Conservation (phyloP, 2,329 filamentous ascomycete species). For the Botryosphaeria dothidea region DNA sequence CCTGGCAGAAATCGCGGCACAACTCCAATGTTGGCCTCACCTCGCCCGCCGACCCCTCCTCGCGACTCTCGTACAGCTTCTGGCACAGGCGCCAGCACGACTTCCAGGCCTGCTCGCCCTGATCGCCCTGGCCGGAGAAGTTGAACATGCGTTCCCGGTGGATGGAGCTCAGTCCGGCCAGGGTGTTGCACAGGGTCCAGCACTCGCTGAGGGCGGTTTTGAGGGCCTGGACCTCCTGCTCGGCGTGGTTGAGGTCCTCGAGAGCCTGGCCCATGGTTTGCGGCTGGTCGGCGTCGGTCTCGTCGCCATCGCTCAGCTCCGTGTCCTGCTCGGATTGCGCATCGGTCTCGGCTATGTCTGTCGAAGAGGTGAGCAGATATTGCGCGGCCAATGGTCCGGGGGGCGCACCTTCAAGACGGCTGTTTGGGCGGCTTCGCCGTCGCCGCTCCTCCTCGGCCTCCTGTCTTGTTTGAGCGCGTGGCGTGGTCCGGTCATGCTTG, state of each 20-base stretch:
- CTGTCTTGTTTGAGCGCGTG: conserved; percentile 78
- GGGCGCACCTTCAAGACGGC: conserved; percentile 71
- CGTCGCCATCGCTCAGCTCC: conserved; percentile 13
- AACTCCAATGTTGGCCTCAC: conserved; percentile 78
- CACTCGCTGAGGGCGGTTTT: conserved; percentile 79
- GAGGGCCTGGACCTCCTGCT: conserved; percentile 67
- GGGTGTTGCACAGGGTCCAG: conserved; percentile 90
- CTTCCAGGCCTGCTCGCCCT: conserved; percentile 88
- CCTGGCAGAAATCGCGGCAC: conserved; percentile 89
- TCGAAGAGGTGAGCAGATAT: conserved; percentile 4
- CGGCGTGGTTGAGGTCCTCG: conserved; percentile 58
- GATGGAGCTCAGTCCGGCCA: conserved; percentile 80
- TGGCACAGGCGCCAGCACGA: conserved; percentile 93
- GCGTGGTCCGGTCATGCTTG: conserved; percentile 70
- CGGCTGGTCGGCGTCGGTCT: conserved; percentile 32
- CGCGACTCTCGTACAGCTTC: conserved; percentile 78
- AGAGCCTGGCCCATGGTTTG: conserved; percentile 53
- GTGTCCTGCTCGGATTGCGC: conserved; percentile 23
- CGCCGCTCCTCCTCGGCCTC: conserved; percentile 64
- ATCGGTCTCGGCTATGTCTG: conserved; percentile 48
- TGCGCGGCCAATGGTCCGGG: neutral
- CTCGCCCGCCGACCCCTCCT: conserved; percentile 68
- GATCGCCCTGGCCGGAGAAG: conserved; percentile 70
- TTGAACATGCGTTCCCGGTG: conserved; percentile 79
- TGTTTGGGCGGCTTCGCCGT: conserved; percentile 62